Evolutionary conservation across 306 rosid species (phyloP).

Genomic region (Nissolia schottii): DNA sequence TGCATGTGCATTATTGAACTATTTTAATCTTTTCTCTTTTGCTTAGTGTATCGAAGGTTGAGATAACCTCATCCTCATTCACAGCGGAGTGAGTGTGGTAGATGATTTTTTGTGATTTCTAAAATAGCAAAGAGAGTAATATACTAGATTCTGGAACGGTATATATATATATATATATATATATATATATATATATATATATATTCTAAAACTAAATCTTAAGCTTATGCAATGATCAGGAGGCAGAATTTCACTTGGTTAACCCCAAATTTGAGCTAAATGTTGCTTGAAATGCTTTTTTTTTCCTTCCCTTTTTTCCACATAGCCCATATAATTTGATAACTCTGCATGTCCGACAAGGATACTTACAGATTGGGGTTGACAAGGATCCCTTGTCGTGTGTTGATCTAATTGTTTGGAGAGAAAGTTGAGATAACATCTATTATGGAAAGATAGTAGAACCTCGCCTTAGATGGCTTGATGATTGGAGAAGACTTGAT

Average conservation of each 20-base stretch:
- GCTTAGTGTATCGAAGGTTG: neutral
- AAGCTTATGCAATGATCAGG: neutral
- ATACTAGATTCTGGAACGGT: neutral
- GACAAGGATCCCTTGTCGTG: neutral
- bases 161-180: too few relatives aligned
- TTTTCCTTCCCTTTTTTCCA: neutral
- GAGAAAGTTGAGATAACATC: neutral
- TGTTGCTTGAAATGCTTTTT: neutral
- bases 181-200: too few relatives aligned
- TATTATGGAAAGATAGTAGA: neutral
- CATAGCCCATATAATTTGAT: neutral
- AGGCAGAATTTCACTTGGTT: neutral
- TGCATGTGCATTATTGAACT: neutral
- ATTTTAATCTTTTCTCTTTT: neutral
- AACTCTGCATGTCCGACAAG: neutral
- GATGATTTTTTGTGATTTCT: neutral
- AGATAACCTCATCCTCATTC: neutral
- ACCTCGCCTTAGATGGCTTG: neutral
- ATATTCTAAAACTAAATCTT: neutral
- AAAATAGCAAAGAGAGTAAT: neutral
- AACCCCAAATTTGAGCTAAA: neutral
- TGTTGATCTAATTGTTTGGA: neutral
- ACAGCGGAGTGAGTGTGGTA: neutral
- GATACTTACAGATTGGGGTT: neutral
- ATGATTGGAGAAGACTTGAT: neutral